Conservation (phyloP, 805 yeast species). For the Metschnikowia lachancei region DNA sequence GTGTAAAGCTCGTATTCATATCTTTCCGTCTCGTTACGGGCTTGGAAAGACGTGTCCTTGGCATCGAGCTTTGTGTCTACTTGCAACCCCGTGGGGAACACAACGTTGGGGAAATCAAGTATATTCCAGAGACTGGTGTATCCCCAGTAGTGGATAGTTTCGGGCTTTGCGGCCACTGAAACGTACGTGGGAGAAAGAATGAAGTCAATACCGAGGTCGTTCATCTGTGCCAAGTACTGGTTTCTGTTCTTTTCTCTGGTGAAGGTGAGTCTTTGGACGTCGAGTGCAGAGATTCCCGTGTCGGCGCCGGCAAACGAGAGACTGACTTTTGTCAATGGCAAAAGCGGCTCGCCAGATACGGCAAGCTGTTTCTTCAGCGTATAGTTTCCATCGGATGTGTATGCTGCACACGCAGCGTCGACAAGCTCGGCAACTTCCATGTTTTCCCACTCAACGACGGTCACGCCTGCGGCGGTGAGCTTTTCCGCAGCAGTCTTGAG, state of each 20-base stretch:
- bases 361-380: slow-evolving; percentile 15
- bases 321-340: slow-evolving; percentile 12
- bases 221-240: slow-evolving; percentile 15
- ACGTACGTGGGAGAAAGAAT: slow-evolving; percentile 20
- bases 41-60: slow-evolving; percentile 12
- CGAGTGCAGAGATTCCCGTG: slow-evolving; percentile 18
- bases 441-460: slow-evolving; percentile 19
- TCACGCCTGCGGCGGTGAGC: slow-evolving; percentile 17
- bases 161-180: slow-evolving; percentile 20
- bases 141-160: slow-evolving; percentile 20
- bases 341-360: slow-evolving; percentile 17
- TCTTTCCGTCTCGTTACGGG: slow-evolving; percentile 20
- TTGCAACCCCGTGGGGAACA: slow-evolving; percentile 21
- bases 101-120: slow-evolving; percentile 21
- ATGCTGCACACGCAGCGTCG: slow-evolving; percentile 17
- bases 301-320: slow-evolving; percentile 19
- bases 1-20: slow-evolving; percentile 23
- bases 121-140: slow-evolving; percentile 22
- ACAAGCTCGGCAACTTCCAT: slow-evolving; percentile 15
- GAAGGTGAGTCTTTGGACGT: slow-evolving; percentile 13
- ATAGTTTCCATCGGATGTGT: slow-evolving; percentile 18
- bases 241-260: slow-evolving; percentile 16
- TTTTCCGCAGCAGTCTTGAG: slow-evolving; percentile 15
- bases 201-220: slow-evolving; percentile 15
- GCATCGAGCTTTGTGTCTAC: slow-evolving; percentile 18